phyloP scores from a whole-genome alignment of 805 yeast genomes.

The Wickerhamomyces rabaulensis region DNA sequence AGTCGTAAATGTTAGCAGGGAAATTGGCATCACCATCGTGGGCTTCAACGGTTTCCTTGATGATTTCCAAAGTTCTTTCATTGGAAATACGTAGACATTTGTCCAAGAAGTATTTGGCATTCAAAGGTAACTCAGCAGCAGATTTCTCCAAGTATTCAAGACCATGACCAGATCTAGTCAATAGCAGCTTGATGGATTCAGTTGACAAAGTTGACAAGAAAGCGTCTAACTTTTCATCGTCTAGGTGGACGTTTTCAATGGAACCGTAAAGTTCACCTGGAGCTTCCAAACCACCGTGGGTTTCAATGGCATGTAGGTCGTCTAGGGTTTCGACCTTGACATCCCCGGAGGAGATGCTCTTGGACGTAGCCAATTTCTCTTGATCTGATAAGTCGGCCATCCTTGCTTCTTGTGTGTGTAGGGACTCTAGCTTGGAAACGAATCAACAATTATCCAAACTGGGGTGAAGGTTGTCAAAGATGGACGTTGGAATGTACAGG shows the following conservation, averaged over 20 bases:
- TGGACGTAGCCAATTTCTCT: background rate
- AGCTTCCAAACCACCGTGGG: background rate
- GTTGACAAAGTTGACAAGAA: background rate
- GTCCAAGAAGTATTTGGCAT: conserved; percentile 4
- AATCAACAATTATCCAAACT: background rate
- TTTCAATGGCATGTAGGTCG: background rate
- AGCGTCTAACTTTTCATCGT: conserved; percentile 1
- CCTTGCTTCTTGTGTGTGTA: no score
- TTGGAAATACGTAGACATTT: conserved; percentile 16
- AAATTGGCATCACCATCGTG: conserved; percentile 46
- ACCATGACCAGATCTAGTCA: conserved; percentile 7
- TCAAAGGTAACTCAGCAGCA: background rate
- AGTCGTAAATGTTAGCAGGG: conserved; percentile 31
- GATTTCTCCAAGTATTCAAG: background rate
- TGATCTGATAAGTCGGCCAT: background rate
- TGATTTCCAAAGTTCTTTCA: conserved; percentile 16
- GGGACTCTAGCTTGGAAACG: no score
- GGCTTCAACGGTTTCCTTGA: conserved; percentile 33
- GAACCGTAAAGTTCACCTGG: background rate
- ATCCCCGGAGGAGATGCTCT: background rate
- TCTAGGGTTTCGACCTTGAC: no score
- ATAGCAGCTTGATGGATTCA: background rate
- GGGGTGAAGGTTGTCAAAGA: background rate
- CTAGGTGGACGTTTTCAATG: background rate
- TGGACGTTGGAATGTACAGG: background rate